A percentile compares a stretch with the other conserved stretches of the same genome.
Evolutionary conservation across 1,284 basidiomycete genomes (phyloP).

Genomic region (Cystobasidium pallidum): DNA sequence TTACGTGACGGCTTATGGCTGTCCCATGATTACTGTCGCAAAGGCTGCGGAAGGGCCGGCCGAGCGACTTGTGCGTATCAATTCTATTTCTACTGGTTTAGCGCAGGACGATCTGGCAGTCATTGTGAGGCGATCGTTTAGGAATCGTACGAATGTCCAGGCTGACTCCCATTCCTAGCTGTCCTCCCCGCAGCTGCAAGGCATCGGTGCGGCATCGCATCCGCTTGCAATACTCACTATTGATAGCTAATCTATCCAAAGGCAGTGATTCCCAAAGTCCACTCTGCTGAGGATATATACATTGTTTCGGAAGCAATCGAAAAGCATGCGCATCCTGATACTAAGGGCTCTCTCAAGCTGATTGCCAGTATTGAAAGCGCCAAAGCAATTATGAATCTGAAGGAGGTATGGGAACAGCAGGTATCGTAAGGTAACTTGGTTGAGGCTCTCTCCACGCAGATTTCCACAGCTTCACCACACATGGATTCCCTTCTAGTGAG

Average conservation of each 20-base stretch:
- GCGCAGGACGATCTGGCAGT: constrained; percentile 71
- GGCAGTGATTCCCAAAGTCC: constrained; percentile 50
- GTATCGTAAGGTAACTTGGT: not conserved
- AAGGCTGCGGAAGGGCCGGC: constrained; percentile 18
- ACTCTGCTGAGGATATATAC: constrained; percentile 46
- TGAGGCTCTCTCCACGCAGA: constrained; percentile 16
- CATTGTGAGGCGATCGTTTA: constrained; percentile 61
- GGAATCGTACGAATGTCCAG: not conserved
- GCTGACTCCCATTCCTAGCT: constrained; percentile 24
- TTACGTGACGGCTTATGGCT: too few relatives aligned
- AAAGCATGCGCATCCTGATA: constrained; percentile 22
- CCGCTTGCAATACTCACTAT: not conserved
- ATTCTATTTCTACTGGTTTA: constrained; percentile 71
- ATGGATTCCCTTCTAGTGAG: constrained; percentile 45
- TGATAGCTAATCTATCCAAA: not conserved
- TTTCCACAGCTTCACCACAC: constrained; percentile 20
- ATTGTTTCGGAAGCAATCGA: constrained; percentile 43
- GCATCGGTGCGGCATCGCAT: constrained; percentile 29
- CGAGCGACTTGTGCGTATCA: constrained; percentile 65
- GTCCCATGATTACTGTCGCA: not conserved
- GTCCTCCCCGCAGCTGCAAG: constrained; percentile 29
- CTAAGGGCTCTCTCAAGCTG: constrained; percentile 21
- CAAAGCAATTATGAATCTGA: constrained; percentile 47
- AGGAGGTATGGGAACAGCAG: constrained; percentile 29
- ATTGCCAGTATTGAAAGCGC: constrained; percentile 50